phyloP scores from a whole-genome alignment of 441 rosid species.

The Arabidopsis hybrid region DNA sequence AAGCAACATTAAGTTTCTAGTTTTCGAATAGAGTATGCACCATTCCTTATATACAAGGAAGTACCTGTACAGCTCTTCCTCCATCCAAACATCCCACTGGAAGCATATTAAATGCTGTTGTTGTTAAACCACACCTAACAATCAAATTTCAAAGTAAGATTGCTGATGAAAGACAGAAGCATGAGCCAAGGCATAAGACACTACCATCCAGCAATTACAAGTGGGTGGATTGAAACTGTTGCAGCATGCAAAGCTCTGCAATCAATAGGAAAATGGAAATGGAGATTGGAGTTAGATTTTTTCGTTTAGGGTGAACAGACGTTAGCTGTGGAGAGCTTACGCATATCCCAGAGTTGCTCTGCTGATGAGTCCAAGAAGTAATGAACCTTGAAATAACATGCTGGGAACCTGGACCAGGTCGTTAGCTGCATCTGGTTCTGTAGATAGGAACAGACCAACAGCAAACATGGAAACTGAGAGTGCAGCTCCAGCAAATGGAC shows the following conservation, averaged over 20 bases:
- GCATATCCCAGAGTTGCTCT: slow-evolving; percentile 88
- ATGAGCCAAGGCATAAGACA: slow-evolving; percentile 35
- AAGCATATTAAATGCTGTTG: slow-evolving; percentile 93
- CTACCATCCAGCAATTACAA: slow-evolving; percentile 97
- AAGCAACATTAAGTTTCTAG: background rate
- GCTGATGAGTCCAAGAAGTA: slow-evolving; percentile 95
- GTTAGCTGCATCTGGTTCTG: slow-evolving; percentile 74
- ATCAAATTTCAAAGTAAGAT: slow-evolving; percentile 35
- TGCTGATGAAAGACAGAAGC: background rate
- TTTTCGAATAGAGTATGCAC: background rate
- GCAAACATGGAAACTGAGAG: slow-evolving; percentile 87
- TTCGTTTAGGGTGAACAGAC: slow-evolving; percentile 31
- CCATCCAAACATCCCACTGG: slow-evolving; percentile 99
- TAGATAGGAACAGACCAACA: slow-evolving; percentile 86
- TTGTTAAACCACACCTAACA: slow-evolving; percentile 95
- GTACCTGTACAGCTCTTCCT: slow-evolving; percentile 95
- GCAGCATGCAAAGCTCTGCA: slow-evolving; percentile 92
- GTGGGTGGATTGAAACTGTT: slow-evolving; percentile 89
- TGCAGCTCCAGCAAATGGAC: slow-evolving; percentile 95
- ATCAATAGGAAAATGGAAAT: slow-evolving; percentile 17
- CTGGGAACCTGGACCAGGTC: slow-evolving; percentile 96
- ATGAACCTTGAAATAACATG: slow-evolving; percentile 90
- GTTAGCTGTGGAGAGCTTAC: slow-evolving; percentile 55
- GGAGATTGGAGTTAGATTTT: slow-evolving; percentile 22
- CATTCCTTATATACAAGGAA: background rate